Base-by-base conservation (phyloP, 345 rosid genomes). In the Salix purpurea region DNA sequence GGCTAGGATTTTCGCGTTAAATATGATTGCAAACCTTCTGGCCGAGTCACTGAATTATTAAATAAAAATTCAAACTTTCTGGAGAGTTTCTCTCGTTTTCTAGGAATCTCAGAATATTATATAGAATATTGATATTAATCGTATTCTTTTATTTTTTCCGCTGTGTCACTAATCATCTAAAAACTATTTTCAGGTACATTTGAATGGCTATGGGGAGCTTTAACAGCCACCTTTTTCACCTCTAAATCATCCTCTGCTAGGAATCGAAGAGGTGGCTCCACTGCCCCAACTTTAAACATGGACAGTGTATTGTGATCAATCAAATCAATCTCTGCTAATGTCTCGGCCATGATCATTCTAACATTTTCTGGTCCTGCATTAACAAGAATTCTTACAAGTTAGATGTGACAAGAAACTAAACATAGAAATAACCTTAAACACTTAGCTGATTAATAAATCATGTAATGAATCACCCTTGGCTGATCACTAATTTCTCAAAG, bases 141-240 rank as follows among this genome's bases (percentile, higher is more conserved):
- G 3, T 30, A 30, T 2, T 30, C 32, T 30, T 30, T 30, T 2
- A 2, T 30, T 3, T 30, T 30, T 30, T 30, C 32, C 32, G 0
- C 32, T 30, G 0, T 3, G 3, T 30, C 32, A 30, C 32, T 2
- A 30, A 2, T 77, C 81, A 81, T 77, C 78, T 65, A 81, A 28
- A 77, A 75, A 65, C 84, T 81, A 74, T 74, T 77, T 81, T 74
- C 69, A 4, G 81, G 73, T 64, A 77, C 26, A 70, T 39, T 70
- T 58, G 81, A 81, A 37, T 74, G 84, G 75, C 77, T 77, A 21
- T 74, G 61, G 32, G 77, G 78, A 74, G 84, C 78, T 42, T 52
- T 65, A 65, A 77, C 80, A 50, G 81, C 78, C 67, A 56, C 81
- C 18, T 70, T 65, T 65, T 77, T 81, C 69, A 77, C 72, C 52